These are phyloP conservation scores for Cercospora janseana DNA, from an alignment of 2,329 filamentous ascomycete species.

Conservation along the genomic window DNA sequence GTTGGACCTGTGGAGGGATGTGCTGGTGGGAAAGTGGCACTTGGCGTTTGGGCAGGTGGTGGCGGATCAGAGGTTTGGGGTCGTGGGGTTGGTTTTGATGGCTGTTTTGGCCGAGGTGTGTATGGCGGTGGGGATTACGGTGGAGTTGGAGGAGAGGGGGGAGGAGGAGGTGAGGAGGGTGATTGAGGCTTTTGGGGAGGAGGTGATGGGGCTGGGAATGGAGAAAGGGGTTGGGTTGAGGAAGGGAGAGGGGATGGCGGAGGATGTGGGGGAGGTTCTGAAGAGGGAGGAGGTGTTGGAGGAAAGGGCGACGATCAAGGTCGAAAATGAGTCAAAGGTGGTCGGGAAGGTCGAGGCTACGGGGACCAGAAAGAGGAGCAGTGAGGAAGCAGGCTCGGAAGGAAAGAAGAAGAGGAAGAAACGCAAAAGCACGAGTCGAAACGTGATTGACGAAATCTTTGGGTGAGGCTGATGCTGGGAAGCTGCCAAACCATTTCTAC, in stretches of 20 bases:
- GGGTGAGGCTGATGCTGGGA: constrained; percentile 13
- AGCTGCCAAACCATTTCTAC: neutral
- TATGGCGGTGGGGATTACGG: constrained; percentile 43
- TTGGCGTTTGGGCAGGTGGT: constrained; percentile 47
- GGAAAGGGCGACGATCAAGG: neutral
- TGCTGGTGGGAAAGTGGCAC: constrained; percentile 36
- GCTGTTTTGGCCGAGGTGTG: constrained; percentile 44
- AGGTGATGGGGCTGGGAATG: constrained; percentile 34
- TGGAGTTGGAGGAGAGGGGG: constrained; percentile 43
- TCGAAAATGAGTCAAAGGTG: constrained; percentile 7
- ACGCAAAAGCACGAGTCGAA: constrained; percentile 56
- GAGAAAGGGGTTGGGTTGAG: constrained; percentile 30
- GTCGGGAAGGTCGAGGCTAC: constrained; percentile 20
- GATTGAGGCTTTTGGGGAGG: constrained; percentile 45
- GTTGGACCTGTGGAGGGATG: constrained; percentile 43
- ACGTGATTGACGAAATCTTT: constrained; percentile 75
- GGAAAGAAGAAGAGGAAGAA: constrained; percentile 49
- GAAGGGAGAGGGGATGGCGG: constrained; percentile 25
- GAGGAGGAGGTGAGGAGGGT: constrained; percentile 44
- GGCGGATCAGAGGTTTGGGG: constrained; percentile 47
- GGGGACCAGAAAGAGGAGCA: constrained; percentile 27
- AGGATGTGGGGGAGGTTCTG: constrained; percentile 39
- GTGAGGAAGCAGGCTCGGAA: constrained; percentile 23
- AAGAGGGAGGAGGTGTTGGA: constrained; percentile 31
- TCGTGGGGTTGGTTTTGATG: constrained; percentile 47